Conservation (phyloP, 1,284 basidiomycete species). For the Anthracocystis walkeri region DNA sequence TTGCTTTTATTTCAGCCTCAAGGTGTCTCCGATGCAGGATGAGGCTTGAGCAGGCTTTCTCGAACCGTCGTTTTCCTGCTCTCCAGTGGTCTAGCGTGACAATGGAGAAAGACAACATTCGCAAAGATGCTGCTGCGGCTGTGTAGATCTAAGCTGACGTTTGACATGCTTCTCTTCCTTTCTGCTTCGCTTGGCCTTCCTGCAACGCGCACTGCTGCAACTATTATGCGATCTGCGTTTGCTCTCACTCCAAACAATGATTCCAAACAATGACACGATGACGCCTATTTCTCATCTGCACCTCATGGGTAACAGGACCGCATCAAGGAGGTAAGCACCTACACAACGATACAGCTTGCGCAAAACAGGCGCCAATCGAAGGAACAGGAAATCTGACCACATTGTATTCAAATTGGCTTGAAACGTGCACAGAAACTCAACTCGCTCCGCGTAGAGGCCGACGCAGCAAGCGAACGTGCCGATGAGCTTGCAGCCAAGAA, state of each 20-base stretch:
- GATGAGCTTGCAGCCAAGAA: constrained; percentile 66
- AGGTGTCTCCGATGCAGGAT: neutral
- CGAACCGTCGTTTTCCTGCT: neutral
- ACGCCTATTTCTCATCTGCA: neutral
- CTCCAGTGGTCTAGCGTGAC: neutral
- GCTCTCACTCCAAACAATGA: neutral
- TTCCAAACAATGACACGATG: neutral
- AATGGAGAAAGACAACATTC: neutral
- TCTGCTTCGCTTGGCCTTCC: no score
- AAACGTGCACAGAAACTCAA: constrained; percentile 72
- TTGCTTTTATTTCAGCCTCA: neutral
- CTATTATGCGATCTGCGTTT: neutral
- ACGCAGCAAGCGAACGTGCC: constrained; percentile 74
- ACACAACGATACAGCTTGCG: neutral
- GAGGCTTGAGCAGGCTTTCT: neutral
- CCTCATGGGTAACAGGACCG: constrained; percentile 71
- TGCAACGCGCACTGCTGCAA: neutral
- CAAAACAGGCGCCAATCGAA: no score
- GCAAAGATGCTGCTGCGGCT: neutral
- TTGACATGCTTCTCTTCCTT: neutral
- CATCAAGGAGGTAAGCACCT: constrained; percentile 73
- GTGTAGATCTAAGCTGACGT: neutral
- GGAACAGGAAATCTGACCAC: constrained; percentile 2
- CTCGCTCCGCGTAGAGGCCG: constrained; percentile 85
- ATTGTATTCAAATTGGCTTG: neutral